Evolutionary conservation across 2,329 filamentous ascomycete species (phyloP), one percentile per base, ranked within the genome.

Genomic region (Cercospora citrullina): DNA sequence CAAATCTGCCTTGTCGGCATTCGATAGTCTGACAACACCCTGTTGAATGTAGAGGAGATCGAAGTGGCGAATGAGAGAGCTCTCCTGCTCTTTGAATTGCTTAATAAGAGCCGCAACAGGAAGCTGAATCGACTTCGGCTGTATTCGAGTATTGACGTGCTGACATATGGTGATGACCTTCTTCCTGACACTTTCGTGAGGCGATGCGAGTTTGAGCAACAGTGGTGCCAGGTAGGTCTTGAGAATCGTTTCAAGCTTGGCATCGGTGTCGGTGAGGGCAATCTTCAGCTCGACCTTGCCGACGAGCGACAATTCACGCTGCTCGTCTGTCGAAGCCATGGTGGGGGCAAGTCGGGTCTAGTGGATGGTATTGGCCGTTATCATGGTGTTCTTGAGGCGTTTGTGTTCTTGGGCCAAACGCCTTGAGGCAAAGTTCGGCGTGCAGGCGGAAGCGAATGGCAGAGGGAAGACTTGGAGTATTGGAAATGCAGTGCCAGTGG

Each of bases 21-120:
- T 78, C 2, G 85, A 83, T 21, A 91, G 79, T 60, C 89, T 84
- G 62, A 85, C 85, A 55, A 92, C 83, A 45, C 94, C 95, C 77
- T 96, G 92, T 75, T 96, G 92, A 42, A 97, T 91, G 77, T 96
- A 97, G 18, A 91, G 85, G 48, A 98, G 83, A 79, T 98, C 94
- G 73, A 97, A 91, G 77, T 96, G 92, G 71, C 92, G 90, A 71
- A 99, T 88, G 42, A 97, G 84, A 0, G 89, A 83, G 12, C 89
- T 90, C 45, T 88, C 71, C 42, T 87, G 88, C 23, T 91, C 87
- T 79, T 96, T 96, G 84, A 96, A 97, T 78, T 98, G 95, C 73
- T 93, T 90, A 64, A 98, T 80, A 18, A 99, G 84, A 16, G 89
- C 88, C n/a, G 88, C 86, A 12, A 98, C 93, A 0, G 95, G 95